Conservation (phyloP, 73 alveolate genomes). For the Breviolum minutum region DNA sequence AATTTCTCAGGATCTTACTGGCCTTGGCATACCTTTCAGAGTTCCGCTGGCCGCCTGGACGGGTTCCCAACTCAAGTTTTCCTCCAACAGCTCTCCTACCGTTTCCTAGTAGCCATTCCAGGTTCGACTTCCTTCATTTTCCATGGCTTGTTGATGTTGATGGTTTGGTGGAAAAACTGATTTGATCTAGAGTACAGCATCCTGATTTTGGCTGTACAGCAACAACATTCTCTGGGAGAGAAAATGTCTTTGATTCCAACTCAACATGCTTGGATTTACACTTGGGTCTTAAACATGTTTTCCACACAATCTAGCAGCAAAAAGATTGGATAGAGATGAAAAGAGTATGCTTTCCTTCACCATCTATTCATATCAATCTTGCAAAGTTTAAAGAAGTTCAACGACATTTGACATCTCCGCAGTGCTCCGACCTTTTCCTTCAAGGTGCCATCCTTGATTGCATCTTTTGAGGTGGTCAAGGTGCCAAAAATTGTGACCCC, state of each 20-base stretch:
- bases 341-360: too few relatives aligned
- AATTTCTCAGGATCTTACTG: not conserved
- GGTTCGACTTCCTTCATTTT: not conserved
- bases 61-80: not conserved
- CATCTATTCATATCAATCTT: not conserved
- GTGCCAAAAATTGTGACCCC: not conserved
- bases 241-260: too few relatives aligned
- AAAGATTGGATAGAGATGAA: too few relatives aligned
- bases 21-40: constrained; percentile 23
- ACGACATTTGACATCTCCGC: not conserved
- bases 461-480: not conserved
- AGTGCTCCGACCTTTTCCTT: constrained; percentile 6
- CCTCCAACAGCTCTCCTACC: too few relatives aligned
- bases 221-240: not conserved
- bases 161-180: not conserved
- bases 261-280: too few relatives aligned
- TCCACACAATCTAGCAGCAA: too few relatives aligned
- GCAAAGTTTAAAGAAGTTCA: not conserved
- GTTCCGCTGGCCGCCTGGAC: not conserved
- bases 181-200: not conserved
- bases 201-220: not conserved
- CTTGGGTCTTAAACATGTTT: too few relatives aligned
- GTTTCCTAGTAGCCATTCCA: not conserved
- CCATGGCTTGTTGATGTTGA: too few relatives aligned
- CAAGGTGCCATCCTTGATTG: constrained; percentile 42